A percentile compares a stretch with the other conserved stretches of the same genome.
phyloP scores from a whole-genome alignment of 2,329 filamentous ascomycete genomes.

The Alternaria brassicicola region DNA sequence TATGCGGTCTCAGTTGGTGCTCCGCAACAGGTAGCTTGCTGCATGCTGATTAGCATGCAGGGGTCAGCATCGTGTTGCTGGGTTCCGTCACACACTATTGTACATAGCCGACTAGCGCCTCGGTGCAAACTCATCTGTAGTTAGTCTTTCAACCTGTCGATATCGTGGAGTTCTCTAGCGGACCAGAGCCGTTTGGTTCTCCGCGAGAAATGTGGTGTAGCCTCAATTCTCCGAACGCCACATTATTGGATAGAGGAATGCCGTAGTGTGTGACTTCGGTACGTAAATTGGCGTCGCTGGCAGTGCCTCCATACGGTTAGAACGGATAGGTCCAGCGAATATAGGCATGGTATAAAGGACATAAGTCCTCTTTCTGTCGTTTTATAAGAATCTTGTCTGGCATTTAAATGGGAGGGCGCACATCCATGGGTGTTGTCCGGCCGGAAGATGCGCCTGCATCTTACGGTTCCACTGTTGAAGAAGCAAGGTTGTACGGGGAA shows the following conservation, averaged over 20 bases:
- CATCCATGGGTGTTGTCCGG: background rate
- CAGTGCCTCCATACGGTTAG: background rate
- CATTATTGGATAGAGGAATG: background rate
- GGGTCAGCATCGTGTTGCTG: background rate
- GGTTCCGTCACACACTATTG: slow-evolving; percentile 6
- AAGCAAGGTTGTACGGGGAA: slow-evolving; percentile 3
- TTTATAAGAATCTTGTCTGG: background rate
- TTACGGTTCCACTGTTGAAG: slow-evolving; percentile 16
- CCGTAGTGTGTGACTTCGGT: slow-evolving; percentile 3
- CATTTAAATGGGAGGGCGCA: background rate
- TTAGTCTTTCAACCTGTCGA: slow-evolving; percentile 5
- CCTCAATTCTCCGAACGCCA: slow-evolving; percentile 1
- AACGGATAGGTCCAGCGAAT: background rate
- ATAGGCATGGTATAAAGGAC: background rate
- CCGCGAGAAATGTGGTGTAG: background rate
- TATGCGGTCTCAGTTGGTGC: background rate
- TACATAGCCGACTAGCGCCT: slow-evolving; percentile 2
- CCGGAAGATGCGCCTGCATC: background rate
- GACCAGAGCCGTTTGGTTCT: background rate
- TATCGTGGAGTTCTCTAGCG: slow-evolving; percentile 11
- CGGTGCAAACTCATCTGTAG: background rate
- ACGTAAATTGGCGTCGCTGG: slow-evolving; percentile 1
- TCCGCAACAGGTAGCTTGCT: slow-evolving; percentile 7
- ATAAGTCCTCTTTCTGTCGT: background rate
- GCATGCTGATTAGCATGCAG: background rate